Evolutionary conservation across 805 yeast genomes (phyloP).

Genomic region (Ogataea saltuana): DNA sequence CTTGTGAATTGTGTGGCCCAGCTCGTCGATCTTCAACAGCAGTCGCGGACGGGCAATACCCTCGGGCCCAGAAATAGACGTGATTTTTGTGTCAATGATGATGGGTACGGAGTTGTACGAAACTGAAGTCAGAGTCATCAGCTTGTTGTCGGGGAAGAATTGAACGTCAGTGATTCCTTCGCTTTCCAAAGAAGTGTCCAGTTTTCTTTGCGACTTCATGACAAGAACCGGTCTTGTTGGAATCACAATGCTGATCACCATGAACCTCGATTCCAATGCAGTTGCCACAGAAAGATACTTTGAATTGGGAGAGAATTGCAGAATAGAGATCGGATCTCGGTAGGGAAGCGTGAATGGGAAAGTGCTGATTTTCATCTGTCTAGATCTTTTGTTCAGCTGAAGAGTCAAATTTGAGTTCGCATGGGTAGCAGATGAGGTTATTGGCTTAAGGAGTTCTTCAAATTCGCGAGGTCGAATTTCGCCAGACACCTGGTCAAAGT

Average conservation of each 20-base stretch:
- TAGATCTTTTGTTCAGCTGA: neutral
- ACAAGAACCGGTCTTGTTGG: conserved; percentile 64
- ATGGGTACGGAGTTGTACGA: conserved; percentile 69
- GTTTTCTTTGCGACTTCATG: conserved; percentile 64
- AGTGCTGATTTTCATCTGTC: conserved; percentile 24
- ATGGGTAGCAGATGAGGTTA: conserved; percentile 15
- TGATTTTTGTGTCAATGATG: conserved; percentile 62
- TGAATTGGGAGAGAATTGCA: conserved; percentile 73
- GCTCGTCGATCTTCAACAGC: conserved; percentile 66
- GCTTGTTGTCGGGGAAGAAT: conserved; percentile 66
- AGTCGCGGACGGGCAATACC: conserved; percentile 60
- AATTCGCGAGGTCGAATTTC: conserved; percentile 13
- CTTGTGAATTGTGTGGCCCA: conserved; percentile 77
- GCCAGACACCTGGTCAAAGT: conserved; percentile 1
- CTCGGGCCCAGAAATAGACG: conserved; percentile 40
- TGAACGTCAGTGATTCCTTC: conserved; percentile 87
- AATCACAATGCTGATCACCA: conserved; percentile 68
- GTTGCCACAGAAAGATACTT: conserved; percentile 74
- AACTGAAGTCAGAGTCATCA: conserved; percentile 54
- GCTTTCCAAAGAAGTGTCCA: conserved; percentile 68
- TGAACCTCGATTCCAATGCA: conserved; percentile 72
- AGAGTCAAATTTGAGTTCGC: neutral
- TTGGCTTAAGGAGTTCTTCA: conserved; percentile 21
- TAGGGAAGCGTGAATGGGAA: conserved; percentile 71
- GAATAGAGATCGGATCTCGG: conserved; percentile 75